phyloP scores from a whole-genome alignment of 805 yeast species.

The Tetrapisispora taiwanensis region DNA sequence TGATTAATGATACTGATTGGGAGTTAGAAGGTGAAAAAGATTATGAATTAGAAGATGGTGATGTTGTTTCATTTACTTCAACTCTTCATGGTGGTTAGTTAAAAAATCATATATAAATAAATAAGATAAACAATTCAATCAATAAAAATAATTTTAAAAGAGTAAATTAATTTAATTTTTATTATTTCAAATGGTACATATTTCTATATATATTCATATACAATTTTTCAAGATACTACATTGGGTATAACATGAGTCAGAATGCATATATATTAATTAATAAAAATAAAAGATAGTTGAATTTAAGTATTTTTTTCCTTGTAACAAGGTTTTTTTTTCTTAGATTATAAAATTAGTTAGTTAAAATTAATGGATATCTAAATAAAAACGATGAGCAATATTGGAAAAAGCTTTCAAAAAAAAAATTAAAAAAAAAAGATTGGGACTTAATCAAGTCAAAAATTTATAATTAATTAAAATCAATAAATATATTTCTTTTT shows the following conservation, averaged over 20 bases:
- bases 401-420: background rate
- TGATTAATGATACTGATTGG: constrained; percentile 95
- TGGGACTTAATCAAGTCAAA: background rate
- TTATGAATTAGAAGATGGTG: constrained; percentile 66
- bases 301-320: background rate
- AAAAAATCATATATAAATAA: no score
- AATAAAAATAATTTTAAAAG: no score
- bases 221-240: no score
- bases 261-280: no score
- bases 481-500: background rate
- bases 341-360: background rate
- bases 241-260: no score
- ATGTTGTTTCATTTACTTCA: constrained; percentile 76
- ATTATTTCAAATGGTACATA: no score
- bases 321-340: background rate
- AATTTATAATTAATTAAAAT: background rate
- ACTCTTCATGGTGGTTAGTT: constrained; percentile 86
- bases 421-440: background rate
- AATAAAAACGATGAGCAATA: background rate
- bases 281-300: background rate
- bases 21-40: constrained; percentile 84
- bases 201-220: no score
- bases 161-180: no score
- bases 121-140: background rate
- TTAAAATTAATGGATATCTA: background rate